Evolutionary conservation across 1,139 yeast species (phyloP).

Genomic region (Entelexis sorbosivorans): DNA sequence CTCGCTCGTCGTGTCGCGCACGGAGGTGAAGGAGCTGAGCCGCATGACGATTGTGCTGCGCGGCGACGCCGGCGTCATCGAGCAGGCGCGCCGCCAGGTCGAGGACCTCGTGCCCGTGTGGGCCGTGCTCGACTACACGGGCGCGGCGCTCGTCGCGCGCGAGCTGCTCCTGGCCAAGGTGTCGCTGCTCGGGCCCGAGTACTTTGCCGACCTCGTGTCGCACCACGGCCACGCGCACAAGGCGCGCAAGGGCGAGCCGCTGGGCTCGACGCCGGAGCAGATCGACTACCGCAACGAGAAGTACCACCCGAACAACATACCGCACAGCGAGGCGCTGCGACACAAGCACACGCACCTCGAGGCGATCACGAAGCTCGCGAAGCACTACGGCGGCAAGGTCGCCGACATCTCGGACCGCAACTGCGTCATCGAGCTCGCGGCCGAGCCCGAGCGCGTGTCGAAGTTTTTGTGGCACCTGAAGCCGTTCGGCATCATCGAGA

Average conservation of each 20-base stretch:
- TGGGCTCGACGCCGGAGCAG: slow-evolving; percentile 23
- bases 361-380: slow-evolving; percentile 68
- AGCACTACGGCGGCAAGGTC: slow-evolving; percentile 83
- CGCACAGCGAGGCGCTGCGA: slow-evolving; percentile 86
- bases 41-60: slow-evolving; percentile 92
- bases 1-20: slow-evolving; percentile 89
- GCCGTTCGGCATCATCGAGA: slow-evolving; percentile 92
- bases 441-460: slow-evolving; percentile 82
- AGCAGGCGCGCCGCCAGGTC: slow-evolving; percentile 97
- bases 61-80: slow-evolving; percentile 93
- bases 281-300: slow-evolving; percentile 24
- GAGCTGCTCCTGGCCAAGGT: slow-evolving; percentile 86
- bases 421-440: slow-evolving; percentile 86
- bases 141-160: slow-evolving; percentile 80
- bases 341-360: slow-evolving; percentile 83
- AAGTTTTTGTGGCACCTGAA: slow-evolving; percentile 79
- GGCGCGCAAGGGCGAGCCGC: slow-evolving; percentile 27
- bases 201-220: slow-evolving; percentile 85
- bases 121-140: slow-evolving; percentile 90
- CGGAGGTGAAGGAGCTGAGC: slow-evolving; percentile 89
- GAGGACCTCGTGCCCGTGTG: slow-evolving; percentile 97
- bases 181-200: slow-evolving; percentile 89
- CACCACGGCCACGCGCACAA: slow-evolving; percentile 52
- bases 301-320: slow-evolving; percentile 77
- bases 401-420: slow-evolving; percentile 89